Conservation (phyloP, 495 filamentous ascomycete genomes). For the Patellaria atrata region DNA sequence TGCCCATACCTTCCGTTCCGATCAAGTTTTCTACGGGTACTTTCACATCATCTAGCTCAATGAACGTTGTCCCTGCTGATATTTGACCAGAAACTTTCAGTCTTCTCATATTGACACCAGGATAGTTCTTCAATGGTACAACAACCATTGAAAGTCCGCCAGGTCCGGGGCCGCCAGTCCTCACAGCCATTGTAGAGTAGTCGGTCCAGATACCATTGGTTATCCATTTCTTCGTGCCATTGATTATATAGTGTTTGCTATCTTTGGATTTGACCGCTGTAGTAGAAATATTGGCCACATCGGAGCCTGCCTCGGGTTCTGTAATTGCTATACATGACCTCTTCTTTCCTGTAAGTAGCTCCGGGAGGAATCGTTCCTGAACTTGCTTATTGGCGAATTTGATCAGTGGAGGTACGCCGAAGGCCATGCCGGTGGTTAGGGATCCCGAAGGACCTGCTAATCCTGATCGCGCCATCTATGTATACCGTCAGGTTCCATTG, state of each 20-base stretch:
- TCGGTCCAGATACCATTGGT: conserved; percentile 68
- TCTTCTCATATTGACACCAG: conserved; percentile 51
- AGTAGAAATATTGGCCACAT: conserved; percentile 57
- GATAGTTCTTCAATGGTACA: conserved; percentile 47
- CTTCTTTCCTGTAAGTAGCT: conserved; percentile 49
- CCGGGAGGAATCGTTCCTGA: conserved; percentile 50
- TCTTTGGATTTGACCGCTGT: conserved; percentile 48
- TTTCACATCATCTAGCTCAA: conserved; percentile 58
- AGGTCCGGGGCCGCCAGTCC: conserved; percentile 50
- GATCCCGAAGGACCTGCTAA: conserved; percentile 43
- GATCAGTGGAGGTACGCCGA: conserved; percentile 53
- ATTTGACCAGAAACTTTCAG: conserved; percentile 46
- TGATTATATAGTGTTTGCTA: conserved; percentile 55
- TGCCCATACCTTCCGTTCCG: conserved; percentile 54
- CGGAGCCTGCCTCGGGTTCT: conserved; percentile 55
- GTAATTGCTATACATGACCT: conserved; percentile 65
- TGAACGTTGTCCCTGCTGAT: conserved; percentile 57
- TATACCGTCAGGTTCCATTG: conserved; percentile 1
- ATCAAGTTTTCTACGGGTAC: conserved; percentile 57
- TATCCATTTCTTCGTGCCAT: conserved; percentile 73
- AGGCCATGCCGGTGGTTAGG: conserved; percentile 54
- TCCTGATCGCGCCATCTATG: conserved; percentile 47
- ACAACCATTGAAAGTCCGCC: conserved; percentile 53
- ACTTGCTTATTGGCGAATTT: conserved; percentile 48
- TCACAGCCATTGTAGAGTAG: conserved; percentile 58